Evolutionary conservation across 441 rosid genomes (phyloP), one percentile per base, ranked within the genome.

Genomic region (Populus hybrid): DNA sequence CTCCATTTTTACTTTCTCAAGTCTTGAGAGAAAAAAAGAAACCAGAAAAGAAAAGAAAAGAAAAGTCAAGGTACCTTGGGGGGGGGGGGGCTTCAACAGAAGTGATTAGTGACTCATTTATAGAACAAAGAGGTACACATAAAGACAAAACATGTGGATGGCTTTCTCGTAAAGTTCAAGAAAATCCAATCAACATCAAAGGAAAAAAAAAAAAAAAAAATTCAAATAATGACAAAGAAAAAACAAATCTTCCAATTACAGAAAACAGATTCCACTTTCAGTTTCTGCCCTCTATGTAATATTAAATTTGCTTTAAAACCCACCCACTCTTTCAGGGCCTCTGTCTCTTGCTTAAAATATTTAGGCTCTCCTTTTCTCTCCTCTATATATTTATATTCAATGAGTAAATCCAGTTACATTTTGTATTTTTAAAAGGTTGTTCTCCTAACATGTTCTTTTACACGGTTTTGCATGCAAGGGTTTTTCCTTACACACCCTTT

Each of bases 1-100:
- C 67, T 93, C 99, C 99, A 93, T 93, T 61, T 67, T 57, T 69
- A 24, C 65, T 68, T 66, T 75, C 50, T n/a, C 46, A 63, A 9
- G n/a, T 61, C 53, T 74, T 36, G 78, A 71, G 12, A 59, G 67
- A 69, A n/a, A n/a, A 14, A 38, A 12, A 72, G 19, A 53, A 67
- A 34, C n/a, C 40, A 21, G 23, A 24, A 7, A 50, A 68, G 16
- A 40, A 74, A 71, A 50, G 9, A 32, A 32, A 34, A 34, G 36
- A 23, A n/a, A 46, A 24, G 7, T n/a, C 14, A 61, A 76, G 64
- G 24, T 19, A 34, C 35, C 36, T 3, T 3, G 4, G 32, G 30
- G 30, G 30, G 30, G 30, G 63, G 81, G 83, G 86, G 80, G 74
- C 61, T 80, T 73, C 14, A 70, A 53, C 72, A 81, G 57, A 72